phyloP scores from a whole-genome alignment of 495 filamentous ascomycete species.

The Ramalina peruviana region DNA sequence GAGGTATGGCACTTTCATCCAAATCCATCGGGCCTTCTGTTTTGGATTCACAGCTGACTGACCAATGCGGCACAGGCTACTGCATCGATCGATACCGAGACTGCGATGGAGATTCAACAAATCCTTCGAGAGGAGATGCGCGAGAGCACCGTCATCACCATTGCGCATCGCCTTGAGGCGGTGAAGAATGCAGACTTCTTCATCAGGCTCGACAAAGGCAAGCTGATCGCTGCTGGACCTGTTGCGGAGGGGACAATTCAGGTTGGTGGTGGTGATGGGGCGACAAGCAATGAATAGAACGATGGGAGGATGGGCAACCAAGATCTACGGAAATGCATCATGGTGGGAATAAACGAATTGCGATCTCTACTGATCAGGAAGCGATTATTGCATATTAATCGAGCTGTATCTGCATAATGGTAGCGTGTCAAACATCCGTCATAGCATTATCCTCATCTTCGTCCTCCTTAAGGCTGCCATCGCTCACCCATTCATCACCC shows the following conservation, averaged over 20 bases:
- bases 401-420: too few relatives aligned
- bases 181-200: conserved; percentile 65
- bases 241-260: conserved; percentile 4
- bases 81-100: conserved; percentile 70
- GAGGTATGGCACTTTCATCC: conserved; percentile 17
- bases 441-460: conserved; percentile 9
- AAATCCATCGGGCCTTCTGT: not conserved
- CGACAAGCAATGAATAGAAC: not conserved
- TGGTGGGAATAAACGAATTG: too few relatives aligned
- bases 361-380: too few relatives aligned
- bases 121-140: conserved; percentile 60
- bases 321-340: too few relatives aligned
- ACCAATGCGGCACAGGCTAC: conserved; percentile 39
- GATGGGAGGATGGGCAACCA: too few relatives aligned
- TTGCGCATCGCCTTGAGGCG: conserved; percentile 72
- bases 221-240: conserved; percentile 27
- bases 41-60: not conserved
- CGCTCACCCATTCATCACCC: conserved; percentile 25
- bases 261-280: not conserved
- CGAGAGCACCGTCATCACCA: conserved; percentile 71
- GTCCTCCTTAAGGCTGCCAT: conserved; percentile 24
- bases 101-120: conserved; percentile 62
- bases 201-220: conserved; percentile 54
- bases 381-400: too few relatives aligned
- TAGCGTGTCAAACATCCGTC: not conserved